Evolutionary conservation across 257 asterid species (phyloP), one percentile per base, ranked within the genome.

Genomic region (Lavandula angustifolia): DNA sequence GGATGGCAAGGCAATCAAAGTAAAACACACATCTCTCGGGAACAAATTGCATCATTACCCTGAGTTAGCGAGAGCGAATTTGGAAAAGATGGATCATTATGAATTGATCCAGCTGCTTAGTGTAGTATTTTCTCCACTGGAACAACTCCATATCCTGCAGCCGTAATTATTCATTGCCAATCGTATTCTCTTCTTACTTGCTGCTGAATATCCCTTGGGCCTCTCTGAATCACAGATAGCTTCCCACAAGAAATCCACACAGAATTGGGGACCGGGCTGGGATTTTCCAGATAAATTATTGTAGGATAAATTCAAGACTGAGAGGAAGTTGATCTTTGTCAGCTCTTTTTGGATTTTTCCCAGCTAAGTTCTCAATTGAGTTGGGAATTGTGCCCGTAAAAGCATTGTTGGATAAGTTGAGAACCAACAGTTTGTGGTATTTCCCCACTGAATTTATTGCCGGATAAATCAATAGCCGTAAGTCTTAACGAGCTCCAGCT

Each of bases 401-500:
- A 35, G 74, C 29, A 73, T 88, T 88, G 22, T 73, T 72, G 0
- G 96, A 85, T 22, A 88, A 52, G 64, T 88, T 88, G 50, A 88
- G 85, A 13, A 78, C 44, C 29, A 46, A 88, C 10, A 46, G 74
- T 50, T 0, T 68, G n/a, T 0, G 94, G 91, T 51, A 88, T 85
- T 13, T 0, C 5, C 8, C 94, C 94, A 0, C 41, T 11, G 48
- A 88, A 81, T 1, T 78, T 68, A 43, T 88, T 88, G 69, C 57
- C 1, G 0, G 96, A 80, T 66, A 83, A 75, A 75, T 88, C 91
- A 3, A 88, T 78, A 49, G 82, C 73, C 0, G 82, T 80, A 43
- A 83, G 75, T 84, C 68, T 87, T 87, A 66, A 42, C 74, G 33
- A 87, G 80, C 76, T 85, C 80, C 68, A 79, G 9, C 56, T 87